Base-by-base conservation (phyloP, 2,329 filamentous ascomycete species). In the Diaporthe helianthi region DNA sequence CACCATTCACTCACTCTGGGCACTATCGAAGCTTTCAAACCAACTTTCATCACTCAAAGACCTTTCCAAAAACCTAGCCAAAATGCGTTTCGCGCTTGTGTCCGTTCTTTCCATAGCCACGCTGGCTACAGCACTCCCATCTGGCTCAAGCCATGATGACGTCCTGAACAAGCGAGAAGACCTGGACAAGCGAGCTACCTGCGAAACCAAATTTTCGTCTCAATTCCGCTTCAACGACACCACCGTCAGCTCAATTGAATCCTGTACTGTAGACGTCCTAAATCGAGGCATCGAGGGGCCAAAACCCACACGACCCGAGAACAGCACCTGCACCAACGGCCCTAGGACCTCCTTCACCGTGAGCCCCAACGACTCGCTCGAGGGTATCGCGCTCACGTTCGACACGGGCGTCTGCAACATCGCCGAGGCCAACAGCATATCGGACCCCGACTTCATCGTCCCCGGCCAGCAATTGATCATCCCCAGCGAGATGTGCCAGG, bases 191-290 rank as follows among this genome's bases (percentile, higher is more conserved):
- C 19, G 51, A 44, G 36, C 51, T 13, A 67, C 52, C 41, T 54
- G 41, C 36, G 65, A 22, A 7, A 33, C 33, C 19, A 19, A 24
- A 17, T 38, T n/a, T 9, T 19, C 17, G 13, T 41, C 60, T 5
- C 13, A 67, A 36, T 67, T 67, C 52, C 65, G 60, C 52, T 58
- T 47, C 52, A 67, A 67, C 4, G 53, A 67, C 41, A 67, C 65
- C 15, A 55, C 22, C 17, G 33, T 67, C 51, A 52, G 65, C 52
- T 58, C 51, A 8, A 0, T 67, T 1, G 26, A 58, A 1, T 67
- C 65, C 7, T 67, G 65, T 22, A 55, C 65, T 29, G 49, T 41
- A 24, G 52, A 60, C 15, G 52, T 67, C 26, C 58, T 33, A 15
- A 55, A 67, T 26, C 65, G 65, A 12, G 65, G 65, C 8, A 17